Percentiles rank a stretch among this genome's conserved stretches.
phyloP scores from a whole-genome alignment of 768 basidiomycete genomes.

The Pseudohyphozyma bogoriensis region DNA sequence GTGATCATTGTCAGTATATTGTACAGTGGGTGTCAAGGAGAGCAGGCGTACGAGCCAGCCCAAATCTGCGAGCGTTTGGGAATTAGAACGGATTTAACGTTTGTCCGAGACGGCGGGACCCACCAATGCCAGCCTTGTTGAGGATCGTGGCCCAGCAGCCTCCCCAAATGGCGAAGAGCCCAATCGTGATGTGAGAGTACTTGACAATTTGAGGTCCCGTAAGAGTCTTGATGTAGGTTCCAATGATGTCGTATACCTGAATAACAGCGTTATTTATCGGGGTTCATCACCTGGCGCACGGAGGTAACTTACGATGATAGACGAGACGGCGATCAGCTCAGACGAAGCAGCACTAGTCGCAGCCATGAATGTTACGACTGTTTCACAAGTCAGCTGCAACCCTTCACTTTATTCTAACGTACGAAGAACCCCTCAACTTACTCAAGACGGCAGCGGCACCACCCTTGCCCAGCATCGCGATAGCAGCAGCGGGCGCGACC shows the following conservation, averaged over 20 bases:
- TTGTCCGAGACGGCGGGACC: neutral
- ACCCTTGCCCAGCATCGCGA: slow-evolving; percentile 64
- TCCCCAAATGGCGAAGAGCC: slow-evolving; percentile 7
- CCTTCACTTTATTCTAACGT: too few species aligned
- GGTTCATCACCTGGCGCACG: too few species aligned
- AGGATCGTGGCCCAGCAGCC: slow-evolving; percentile 15
- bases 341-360: slow-evolving; percentile 60
- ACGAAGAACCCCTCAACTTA: neutral
- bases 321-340: slow-evolving; percentile 83
- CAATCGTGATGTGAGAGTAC: slow-evolving; percentile 4
- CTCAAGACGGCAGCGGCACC: slow-evolving; percentile 71
- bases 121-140: slow-evolving; percentile 1
- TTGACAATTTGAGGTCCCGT: slow-evolving; percentile 14
- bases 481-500: slow-evolving; percentile 68
- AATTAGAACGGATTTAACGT: too few species aligned
- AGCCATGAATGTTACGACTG: slow-evolving; percentile 7
- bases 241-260: too few species aligned
- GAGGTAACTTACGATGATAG: slow-evolving; percentile 63
- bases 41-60: neutral
- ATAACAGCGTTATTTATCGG: too few species aligned
- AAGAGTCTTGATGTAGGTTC: slow-evolving; percentile 11
- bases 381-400: neutral
- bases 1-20: neutral
- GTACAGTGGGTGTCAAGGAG: neutral
- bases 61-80: neutral